Evolutionary conservation across 495 filamentous ascomycete genomes (phyloP).

Genomic region (Podospora comata): DNA sequence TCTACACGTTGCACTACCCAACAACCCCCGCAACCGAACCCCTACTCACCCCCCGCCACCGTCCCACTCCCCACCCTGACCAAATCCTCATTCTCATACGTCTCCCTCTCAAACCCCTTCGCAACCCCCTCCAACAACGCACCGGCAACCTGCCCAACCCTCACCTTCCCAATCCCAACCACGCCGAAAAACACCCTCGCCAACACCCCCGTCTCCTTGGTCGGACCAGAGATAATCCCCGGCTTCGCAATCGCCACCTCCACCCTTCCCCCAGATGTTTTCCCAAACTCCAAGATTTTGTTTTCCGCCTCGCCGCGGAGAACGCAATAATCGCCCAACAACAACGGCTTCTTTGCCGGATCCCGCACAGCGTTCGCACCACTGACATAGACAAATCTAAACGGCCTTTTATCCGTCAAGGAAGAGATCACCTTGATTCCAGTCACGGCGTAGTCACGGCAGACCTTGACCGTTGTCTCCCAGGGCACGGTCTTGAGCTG

Average conservation of each 20-base stretch:
- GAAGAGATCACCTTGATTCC: constrained; percentile 40
- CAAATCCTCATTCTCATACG: constrained; percentile 46
- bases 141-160: constrained; percentile 40
- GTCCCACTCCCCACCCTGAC: constrained; percentile 28
- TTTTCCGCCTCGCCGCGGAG: constrained; percentile 47
- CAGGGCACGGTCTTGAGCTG: constrained; percentile 33
- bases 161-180: constrained; percentile 36
- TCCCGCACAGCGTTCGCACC: constrained; percentile 40
- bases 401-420: constrained; percentile 22
- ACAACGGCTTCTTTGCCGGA: constrained; percentile 34
- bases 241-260: constrained; percentile 43
- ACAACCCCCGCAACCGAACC: too few relatives aligned
- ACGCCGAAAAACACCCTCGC: constrained; percentile 1
- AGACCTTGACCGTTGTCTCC: constrained; percentile 41
- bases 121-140: constrained; percentile 45
- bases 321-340: constrained; percentile 40
- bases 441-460: constrained; percentile 40
- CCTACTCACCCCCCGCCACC: neutral
- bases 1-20: neutral
- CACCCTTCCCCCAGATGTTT: constrained; percentile 30
- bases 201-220: constrained; percentile 6
- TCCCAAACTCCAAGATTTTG: constrained; percentile 38
- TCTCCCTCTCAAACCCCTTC: constrained; percentile 48
- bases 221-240: constrained; percentile 36
- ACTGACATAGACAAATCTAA: constrained; percentile 50